phyloP scores from a whole-genome alignment of 331 rosid genomes.

The Acacia concinna region DNA sequence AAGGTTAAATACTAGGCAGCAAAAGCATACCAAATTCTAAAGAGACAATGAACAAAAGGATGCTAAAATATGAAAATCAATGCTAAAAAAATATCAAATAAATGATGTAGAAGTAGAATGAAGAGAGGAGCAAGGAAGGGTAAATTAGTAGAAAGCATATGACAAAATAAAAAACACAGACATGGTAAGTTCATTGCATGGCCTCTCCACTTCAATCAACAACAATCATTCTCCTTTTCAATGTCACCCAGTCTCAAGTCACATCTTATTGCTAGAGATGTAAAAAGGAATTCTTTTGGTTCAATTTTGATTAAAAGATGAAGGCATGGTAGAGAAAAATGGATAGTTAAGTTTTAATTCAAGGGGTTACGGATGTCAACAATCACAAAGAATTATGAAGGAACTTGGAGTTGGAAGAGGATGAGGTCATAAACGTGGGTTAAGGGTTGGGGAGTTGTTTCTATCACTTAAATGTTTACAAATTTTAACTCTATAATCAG shows the following conservation, averaged over 20 bases:
- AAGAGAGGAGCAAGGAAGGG: constrained; percentile 30
- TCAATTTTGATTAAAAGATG: neutral
- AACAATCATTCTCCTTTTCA: constrained; percentile 40
- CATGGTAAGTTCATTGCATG: constrained; percentile 41
- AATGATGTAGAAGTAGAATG: neutral
- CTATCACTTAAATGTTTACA: no score
- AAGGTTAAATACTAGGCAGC: neutral
- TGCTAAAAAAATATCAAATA: no score
- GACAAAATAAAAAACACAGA: constrained; percentile 27
- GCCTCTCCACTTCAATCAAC: constrained; percentile 44
- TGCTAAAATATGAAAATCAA: neutral
- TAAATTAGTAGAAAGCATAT: neutral
- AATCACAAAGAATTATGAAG: no score
- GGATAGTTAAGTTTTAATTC: constrained; percentile 1
- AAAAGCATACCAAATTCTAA: constrained; percentile 4
- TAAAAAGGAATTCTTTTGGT: neutral
- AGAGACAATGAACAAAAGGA: constrained; percentile 3
- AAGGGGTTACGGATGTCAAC: neutral
- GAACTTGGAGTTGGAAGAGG: no score
- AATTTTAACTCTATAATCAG: no score
- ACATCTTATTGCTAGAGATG: neutral
- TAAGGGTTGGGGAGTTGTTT: no score
- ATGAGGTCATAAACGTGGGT: constrained; percentile 1
- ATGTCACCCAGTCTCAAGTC: neutral
- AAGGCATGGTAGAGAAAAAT: neutral